Percentiles rank a stretch among this genome's conserved stretches.
phyloP scores from a whole-genome alignment of 805 yeast genomes.

The Priceomyces haplophilus region DNA sequence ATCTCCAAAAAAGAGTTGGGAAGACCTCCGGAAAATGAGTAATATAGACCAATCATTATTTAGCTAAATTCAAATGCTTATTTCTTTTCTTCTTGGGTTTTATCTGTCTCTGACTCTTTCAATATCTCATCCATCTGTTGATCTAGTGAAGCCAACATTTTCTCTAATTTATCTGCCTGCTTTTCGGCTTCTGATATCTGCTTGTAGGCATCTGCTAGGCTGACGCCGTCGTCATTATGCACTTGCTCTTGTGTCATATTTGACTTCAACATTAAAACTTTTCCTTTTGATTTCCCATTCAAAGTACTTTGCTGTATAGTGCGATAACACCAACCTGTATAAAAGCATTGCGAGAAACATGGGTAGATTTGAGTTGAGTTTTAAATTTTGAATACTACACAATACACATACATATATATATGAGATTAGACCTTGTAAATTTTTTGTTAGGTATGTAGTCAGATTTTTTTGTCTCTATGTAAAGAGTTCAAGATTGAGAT shows the following conservation, averaged over 20 bases:
- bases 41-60: constrained; percentile 1
- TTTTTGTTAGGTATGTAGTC: background rate
- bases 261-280: no score
- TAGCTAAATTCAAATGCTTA: background rate
- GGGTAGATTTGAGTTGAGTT: no score
- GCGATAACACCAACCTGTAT: no score
- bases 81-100: constrained; percentile 4
- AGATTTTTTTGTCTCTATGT: constrained; percentile 8
- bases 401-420: no score
- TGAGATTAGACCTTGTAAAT: no score
- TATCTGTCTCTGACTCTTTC: constrained; percentile 47
- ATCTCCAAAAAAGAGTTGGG: constrained; percentile 24
- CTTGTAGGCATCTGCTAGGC: constrained; percentile 55
- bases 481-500: constrained; percentile 60
- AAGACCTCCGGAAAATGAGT: constrained; percentile 1
- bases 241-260: constrained; percentile 31
- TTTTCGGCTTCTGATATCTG: constrained; percentile 66
- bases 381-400: no score
- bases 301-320: no score
- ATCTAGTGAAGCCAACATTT: constrained; percentile 62
- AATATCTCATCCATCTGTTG: constrained; percentile 58
- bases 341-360: no score
- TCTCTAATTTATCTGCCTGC: constrained; percentile 59
- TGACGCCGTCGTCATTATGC: constrained; percentile 16
- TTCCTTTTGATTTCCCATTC: no score